Evolutionary conservation across 1,284 basidiomycete species (phyloP).

Genomic region (Coniferiporia weirii): DNA sequence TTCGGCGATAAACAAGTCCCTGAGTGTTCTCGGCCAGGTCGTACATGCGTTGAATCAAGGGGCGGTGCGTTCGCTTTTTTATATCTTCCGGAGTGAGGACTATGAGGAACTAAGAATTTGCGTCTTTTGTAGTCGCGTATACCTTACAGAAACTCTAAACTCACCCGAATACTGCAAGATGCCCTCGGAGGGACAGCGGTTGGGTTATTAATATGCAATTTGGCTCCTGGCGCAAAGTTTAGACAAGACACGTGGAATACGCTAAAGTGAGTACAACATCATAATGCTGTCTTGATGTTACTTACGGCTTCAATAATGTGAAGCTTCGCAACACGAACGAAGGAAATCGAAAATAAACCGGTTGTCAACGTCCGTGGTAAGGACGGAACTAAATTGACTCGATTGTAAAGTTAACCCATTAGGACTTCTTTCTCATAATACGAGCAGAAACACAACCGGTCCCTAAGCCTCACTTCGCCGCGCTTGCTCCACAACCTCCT

Average conservation of each 20-base stretch:
- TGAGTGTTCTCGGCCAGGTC: slow-evolving; percentile 78
- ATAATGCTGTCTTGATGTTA: background rate
- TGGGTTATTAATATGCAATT: slow-evolving; percentile 76
- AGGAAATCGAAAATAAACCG: slow-evolving; percentile 75
- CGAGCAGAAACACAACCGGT: slow-evolving; percentile 47
- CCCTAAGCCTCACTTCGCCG: slow-evolving; percentile 56
- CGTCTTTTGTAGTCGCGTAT: slow-evolving; percentile 52
- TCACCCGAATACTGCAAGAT: slow-evolving; percentile 80
- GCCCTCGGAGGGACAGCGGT: slow-evolving; percentile 75
- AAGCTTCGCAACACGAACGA: slow-evolving; percentile 74
- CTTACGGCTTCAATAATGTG: background rate
- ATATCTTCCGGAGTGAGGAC: background rate
- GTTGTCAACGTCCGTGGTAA: slow-evolving; percentile 67
- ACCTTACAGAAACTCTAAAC: slow-evolving; percentile 80
- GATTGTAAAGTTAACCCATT: background rate
- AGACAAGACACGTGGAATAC: slow-evolving; percentile 81
- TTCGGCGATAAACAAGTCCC: slow-evolving; percentile 78
- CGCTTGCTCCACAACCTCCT: slow-evolving; percentile 42
- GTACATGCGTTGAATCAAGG: slow-evolving; percentile 77
- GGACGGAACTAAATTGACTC: slow-evolving; percentile 14
- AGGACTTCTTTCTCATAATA: slow-evolving; percentile 8
- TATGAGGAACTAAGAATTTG: background rate
- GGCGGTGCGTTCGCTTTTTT: slow-evolving; percentile 41
- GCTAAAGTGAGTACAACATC: slow-evolving; percentile 51
- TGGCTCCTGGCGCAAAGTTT: slow-evolving; percentile 75